phyloP scores from a whole-genome alignment of 1,139 yeast species.

The Geotrichum armillariae region DNA sequence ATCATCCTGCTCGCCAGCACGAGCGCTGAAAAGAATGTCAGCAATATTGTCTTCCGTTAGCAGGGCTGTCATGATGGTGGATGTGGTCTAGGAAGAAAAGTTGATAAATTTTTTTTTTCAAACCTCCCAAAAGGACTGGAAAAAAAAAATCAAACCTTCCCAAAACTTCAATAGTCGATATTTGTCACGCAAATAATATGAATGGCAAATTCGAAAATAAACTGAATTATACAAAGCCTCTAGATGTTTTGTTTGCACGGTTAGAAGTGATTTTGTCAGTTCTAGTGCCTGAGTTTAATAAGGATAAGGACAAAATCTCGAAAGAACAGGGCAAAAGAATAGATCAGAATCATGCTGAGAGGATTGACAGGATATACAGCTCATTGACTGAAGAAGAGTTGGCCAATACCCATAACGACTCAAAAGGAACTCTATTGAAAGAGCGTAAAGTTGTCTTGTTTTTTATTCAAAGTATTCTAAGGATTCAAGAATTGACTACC shows the following conservation, averaged over 20 bases:
- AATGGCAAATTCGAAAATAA: slow-evolving; percentile 17
- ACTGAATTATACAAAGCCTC: slow-evolving; percentile 16
- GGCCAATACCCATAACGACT: neutral
- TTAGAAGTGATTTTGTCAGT: slow-evolving; percentile 6
- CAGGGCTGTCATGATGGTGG: slow-evolving; percentile 12
- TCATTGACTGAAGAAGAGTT: slow-evolving; percentile 7
- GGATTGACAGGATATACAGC: slow-evolving; percentile 3
- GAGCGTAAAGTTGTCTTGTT: slow-evolving; percentile 6
- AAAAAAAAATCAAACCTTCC: slow-evolving; percentile 4
- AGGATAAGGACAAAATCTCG: neutral
- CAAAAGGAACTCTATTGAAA: no score
- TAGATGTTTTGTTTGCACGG: slow-evolving; percentile 18
- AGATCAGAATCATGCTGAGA: neutral
- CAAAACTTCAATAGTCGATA: neutral
- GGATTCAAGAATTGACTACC: slow-evolving; percentile 16
- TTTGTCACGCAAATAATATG: neutral
- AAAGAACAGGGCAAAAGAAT: neutral
- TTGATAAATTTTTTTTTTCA: neutral
- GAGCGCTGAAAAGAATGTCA: slow-evolving; percentile 75
- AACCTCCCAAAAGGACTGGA: neutral
- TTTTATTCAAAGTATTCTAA: slow-evolving; percentile 9
- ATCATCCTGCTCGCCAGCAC: slow-evolving; percentile 82
- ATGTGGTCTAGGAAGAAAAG: neutral
- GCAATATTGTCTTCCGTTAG: slow-evolving; percentile 69
- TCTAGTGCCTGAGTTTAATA: slow-evolving; percentile 10